Percentiles rank a stretch among this genome's conserved stretches.
Conservation (phyloP, 768 basidiomycete species). For the Phlegmacium glaucopus region DNA sequence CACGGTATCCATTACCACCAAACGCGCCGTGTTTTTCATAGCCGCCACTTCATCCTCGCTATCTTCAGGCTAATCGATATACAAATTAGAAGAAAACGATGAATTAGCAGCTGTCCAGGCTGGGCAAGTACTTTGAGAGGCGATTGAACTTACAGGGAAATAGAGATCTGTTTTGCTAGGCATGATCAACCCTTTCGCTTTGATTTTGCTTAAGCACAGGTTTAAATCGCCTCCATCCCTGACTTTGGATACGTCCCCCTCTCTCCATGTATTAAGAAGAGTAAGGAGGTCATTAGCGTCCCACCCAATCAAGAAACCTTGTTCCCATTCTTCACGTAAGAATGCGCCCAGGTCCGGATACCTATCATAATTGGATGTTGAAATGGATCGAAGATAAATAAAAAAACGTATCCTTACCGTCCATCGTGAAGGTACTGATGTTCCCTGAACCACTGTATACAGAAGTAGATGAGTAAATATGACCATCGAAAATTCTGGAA, state of each 20-base stretch:
- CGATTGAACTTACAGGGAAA: conserved; percentile 48
- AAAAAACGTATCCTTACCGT: conserved; percentile 20
- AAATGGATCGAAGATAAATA: background rate
- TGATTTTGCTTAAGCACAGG: conserved; percentile 37
- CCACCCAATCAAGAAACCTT: conserved; percentile 37
- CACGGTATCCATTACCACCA: conserved; percentile 51
- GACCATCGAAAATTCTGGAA: too few species aligned
- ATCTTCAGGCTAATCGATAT: conserved; percentile 60
- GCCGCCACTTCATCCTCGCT: conserved; percentile 45
- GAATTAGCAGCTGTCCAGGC: too few species aligned
- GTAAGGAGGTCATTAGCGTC: conserved; percentile 53
- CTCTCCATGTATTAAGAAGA: conserved; percentile 49
- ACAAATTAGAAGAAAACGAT: too few species aligned
- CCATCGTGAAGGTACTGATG: conserved; percentile 41
- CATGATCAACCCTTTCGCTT: conserved; percentile 53
- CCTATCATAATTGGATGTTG: conserved; percentile 23
- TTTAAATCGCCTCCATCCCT: conserved; percentile 40
- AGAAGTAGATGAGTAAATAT: too few species aligned
- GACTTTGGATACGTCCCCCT: conserved; percentile 44
- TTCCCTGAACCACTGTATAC: conserved; percentile 52
- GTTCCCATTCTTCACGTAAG: conserved; percentile 51
- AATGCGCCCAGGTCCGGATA: conserved; percentile 48
- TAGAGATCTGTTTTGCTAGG: conserved; percentile 58
- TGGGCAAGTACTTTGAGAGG: too few species aligned
- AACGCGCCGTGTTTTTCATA: conserved; percentile 36